Evolutionary conservation across 345 rosid species (phyloP), one percentile per base, ranked within the genome.

Genomic region (Citrus mangshanensis): DNA sequence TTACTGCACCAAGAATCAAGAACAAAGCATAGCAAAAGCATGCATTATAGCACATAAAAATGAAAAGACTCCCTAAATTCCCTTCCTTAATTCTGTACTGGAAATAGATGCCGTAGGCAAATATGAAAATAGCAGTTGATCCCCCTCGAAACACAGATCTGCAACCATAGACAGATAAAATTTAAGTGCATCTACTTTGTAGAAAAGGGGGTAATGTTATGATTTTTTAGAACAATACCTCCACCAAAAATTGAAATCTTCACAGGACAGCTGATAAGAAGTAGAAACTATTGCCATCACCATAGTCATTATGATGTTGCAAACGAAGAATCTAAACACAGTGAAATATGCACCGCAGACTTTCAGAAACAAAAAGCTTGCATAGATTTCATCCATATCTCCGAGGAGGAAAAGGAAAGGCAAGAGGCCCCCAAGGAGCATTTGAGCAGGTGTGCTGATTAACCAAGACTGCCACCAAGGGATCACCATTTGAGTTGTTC

Each of bases 71-170:
- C 9, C 42, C 42, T 40, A 9, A 40, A 40, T 40, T 51, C 6
- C 12, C 60, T 7, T n/a, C 1, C 18, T 8, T 9, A 42, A 49
- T 8, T 70, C 60, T 70, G 12, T 3, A 42, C 18, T 70, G 24
- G 60, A 49, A 70, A 14, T 68, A 70, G 37, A 70, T 49, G 34
- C 74, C 74, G 13, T 49, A 70, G 60, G 24, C 74, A 70, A 70
- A 70, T 35, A 49, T 27, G 60, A n/a, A 70, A 12, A 70, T 25
- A 24, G 74, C 74, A 27, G 60, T 49, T 16, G 74, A 70, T 70
- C 74, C 74, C 60, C 74, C 74, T 42, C 74, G 37, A 0, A 70
- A 70, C 34, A 70, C 59, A 70, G 60, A 70, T 49, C 74, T 70
- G 37, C 37, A 49, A 2, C 46, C 46, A 9, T 2, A 40, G 13